Evolutionary conservation across 441 rosid species (phyloP).

Genomic region (Capsella rubella): DNA sequence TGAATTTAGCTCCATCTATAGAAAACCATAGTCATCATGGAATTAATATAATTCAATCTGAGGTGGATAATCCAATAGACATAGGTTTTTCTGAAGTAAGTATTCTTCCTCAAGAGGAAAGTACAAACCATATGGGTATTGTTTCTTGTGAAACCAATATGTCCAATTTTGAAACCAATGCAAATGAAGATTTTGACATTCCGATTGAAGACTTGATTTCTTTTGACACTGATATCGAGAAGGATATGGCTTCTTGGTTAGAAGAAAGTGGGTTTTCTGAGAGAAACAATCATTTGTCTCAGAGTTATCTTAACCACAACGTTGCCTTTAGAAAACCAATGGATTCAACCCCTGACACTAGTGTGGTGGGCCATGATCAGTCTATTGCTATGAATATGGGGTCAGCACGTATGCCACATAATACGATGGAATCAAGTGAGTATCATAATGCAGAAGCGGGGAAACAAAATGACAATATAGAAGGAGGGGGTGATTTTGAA

Average conservation of each 20-base stretch:
- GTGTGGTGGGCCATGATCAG: neutral
- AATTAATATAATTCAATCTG: neutral
- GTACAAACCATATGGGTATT: neutral
- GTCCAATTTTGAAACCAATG: neutral
- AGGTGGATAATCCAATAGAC: neutral
- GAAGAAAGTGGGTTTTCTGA: neutral
- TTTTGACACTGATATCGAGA: neutral
- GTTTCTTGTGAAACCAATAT: conserved; percentile 2
- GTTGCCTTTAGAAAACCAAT: neutral
- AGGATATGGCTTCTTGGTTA: neutral
- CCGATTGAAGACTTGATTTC: conserved; percentile 25
- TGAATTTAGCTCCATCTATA: neutral
- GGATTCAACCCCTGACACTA: neutral
- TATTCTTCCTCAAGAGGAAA: neutral
- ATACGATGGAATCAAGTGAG: neutral
- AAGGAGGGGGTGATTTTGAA: neutral
- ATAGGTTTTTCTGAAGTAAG: neutral
- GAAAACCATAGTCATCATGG: neutral
- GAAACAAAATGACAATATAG: neutral
- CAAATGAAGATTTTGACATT: neutral
- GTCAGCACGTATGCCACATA: conserved; percentile 15
- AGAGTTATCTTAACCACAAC: neutral
- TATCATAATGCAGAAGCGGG: neutral
- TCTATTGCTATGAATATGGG: neutral
- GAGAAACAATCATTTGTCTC: neutral